These are phyloP conservation scores for Penicillium thymicola DNA, from an alignment of 2,329 filamentous ascomycete species.

Conservation along the genomic window DNA sequence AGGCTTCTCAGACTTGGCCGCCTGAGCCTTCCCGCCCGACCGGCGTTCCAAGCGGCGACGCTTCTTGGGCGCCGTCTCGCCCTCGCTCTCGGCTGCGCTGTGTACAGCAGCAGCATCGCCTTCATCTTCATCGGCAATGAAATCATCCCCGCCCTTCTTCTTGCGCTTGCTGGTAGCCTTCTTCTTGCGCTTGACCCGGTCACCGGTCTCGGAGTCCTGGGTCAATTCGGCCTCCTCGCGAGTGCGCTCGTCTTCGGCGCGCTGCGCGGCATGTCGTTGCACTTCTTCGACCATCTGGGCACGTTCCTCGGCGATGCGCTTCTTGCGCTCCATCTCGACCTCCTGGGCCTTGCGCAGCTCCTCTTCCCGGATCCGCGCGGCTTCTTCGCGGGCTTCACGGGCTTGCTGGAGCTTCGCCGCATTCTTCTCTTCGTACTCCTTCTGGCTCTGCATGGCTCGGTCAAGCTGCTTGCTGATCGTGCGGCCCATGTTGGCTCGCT, in stretches of 20 bases:
- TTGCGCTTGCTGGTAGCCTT: constrained; percentile 50
- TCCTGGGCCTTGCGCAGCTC: constrained; percentile 66
- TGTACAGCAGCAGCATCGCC: constrained; percentile 27
- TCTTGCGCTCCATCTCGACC: constrained; percentile 68
- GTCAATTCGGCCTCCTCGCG: constrained; percentile 75
- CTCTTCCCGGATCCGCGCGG: constrained; percentile 74
- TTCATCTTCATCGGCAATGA: constrained; percentile 46
- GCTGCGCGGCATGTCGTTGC: constrained; percentile 66
- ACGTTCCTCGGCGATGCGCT: constrained; percentile 82
- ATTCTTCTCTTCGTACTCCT: constrained; percentile 90
- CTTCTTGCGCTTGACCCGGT: constrained; percentile 76
- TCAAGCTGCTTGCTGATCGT: constrained; percentile 92
- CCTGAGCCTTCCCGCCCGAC: constrained; percentile 37
- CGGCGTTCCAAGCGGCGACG: constrained; percentile 59
- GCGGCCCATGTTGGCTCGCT: constrained; percentile 95
- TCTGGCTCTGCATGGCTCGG: constrained; percentile 76
- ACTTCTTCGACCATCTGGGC: constrained; percentile 75
- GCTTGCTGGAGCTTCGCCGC: constrained; percentile 82
- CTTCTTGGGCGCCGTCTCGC: constrained; percentile 51
- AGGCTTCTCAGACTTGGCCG: constrained; percentile 66
- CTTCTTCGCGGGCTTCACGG: constrained; percentile 73
- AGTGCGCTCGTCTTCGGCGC: constrained; percentile 66
- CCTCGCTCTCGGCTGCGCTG: constrained; percentile 36
- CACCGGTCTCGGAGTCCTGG: constrained; percentile 76
- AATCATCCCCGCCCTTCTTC: constrained; percentile 54